Conservation (phyloP, 148 eudicot species). For the Arctostaphylos glauca region DNA sequence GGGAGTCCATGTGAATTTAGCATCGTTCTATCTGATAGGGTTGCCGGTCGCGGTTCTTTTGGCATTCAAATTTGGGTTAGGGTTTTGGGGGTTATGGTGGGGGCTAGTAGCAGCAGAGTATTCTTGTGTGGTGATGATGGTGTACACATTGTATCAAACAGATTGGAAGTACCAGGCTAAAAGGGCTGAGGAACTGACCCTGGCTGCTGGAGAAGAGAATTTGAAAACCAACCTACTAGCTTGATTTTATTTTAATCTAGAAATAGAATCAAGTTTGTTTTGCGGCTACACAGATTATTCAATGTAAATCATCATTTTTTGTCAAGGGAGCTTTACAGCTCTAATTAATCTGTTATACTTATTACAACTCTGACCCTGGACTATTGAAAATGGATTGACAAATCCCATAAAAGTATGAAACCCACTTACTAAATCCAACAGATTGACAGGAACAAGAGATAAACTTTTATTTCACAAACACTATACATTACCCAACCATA, state of each 20-base stretch:
- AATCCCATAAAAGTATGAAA: too few species aligned
- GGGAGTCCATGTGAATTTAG: slow-evolving; percentile 59
- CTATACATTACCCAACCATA: too few species aligned
- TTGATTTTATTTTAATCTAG: slow-evolving; percentile 7
- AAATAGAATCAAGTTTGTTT: neutral
- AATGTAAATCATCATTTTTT: neutral
- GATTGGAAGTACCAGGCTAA: slow-evolving; percentile 72
- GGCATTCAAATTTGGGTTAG: slow-evolving; percentile 50
- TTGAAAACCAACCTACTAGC: slow-evolving; percentile 41
- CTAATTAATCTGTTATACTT: too few species aligned
- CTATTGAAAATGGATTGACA: too few species aligned
- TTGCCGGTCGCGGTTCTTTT: slow-evolving; percentile 60
- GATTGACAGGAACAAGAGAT: too few species aligned
- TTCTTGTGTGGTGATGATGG: slow-evolving; percentile 63
- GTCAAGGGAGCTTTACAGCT: neutral
- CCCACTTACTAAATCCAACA: too few species aligned
- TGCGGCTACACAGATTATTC: neutral
- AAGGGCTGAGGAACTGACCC: slow-evolving; percentile 71
- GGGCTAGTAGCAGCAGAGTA: slow-evolving; percentile 71
- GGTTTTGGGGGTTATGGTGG: slow-evolving; percentile 71
- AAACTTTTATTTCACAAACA: too few species aligned
- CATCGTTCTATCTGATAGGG: slow-evolving; percentile 75
- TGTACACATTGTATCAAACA: slow-evolving; percentile 44
- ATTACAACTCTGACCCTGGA: too few species aligned
- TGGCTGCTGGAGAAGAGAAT: slow-evolving; percentile 39